Percentiles rank a stretch among this genome's conserved stretches.
Evolutionary conservation across 2,329 filamentous ascomycete species (phyloP).

Genomic region (Ophioceras dolichostomum): DNA sequence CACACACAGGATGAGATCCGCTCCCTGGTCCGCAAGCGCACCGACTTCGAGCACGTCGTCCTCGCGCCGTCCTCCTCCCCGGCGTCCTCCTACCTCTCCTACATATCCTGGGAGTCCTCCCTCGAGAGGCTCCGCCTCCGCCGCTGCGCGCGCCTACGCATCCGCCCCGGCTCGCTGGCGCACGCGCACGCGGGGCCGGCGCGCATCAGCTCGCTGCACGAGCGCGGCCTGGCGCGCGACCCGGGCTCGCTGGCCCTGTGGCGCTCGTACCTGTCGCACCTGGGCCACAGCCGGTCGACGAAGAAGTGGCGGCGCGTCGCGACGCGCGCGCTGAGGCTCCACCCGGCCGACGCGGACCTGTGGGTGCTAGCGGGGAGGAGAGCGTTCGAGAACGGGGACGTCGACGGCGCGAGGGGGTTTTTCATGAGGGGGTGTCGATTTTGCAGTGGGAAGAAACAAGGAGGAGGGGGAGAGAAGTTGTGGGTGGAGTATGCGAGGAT

Average conservation of each 20-base stretch:
- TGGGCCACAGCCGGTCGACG: constrained; percentile 52
- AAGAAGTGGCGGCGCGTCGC: constrained; percentile 54
- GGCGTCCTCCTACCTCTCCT: constrained; percentile 70
- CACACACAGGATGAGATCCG: constrained; percentile 67
- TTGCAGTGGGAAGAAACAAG: constrained; percentile 59
- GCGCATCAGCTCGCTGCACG: constrained; percentile 79
- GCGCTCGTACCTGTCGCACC: constrained; percentile 82
- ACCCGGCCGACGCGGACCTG: constrained; percentile 69
- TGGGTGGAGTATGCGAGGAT: constrained; percentile 87
- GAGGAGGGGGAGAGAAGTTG: constrained; percentile 52
- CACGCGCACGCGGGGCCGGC: constrained; percentile 63
- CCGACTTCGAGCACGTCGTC: constrained; percentile 84
- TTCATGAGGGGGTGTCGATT: constrained; percentile 87
- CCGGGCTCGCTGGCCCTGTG: constrained; percentile 71
- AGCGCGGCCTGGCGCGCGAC: constrained; percentile 75
- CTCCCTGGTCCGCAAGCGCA: constrained; percentile 78
- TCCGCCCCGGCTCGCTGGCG: constrained; percentile 55
- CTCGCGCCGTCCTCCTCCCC: constrained; percentile 71
- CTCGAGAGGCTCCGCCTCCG: constrained; percentile 70
- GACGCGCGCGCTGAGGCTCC: constrained; percentile 65
- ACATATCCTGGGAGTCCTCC: constrained; percentile 60
- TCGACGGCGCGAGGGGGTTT: constrained; percentile 70
- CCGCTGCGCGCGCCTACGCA: constrained; percentile 67
- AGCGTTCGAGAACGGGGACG: constrained; percentile 71
- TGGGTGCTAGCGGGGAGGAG: constrained; percentile 80